Conservation (phyloP, 805 yeast genomes). For the Metschnikowia hibisci region DNA sequence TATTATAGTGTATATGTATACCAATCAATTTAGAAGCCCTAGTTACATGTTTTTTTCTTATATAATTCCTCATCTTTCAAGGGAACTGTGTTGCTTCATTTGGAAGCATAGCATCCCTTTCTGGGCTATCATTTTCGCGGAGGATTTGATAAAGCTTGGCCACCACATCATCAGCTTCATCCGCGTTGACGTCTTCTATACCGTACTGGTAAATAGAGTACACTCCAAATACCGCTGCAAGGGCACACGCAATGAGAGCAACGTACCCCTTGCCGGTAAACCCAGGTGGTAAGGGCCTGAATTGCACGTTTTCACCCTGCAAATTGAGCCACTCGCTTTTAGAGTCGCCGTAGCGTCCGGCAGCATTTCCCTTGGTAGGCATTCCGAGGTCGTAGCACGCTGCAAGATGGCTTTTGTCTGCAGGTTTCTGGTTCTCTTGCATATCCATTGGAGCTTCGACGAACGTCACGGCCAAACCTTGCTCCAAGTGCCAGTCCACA, state of each 20-base stretch:
- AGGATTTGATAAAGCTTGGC: slow-evolving; percentile 29
- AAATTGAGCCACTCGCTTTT: slow-evolving; percentile 51
- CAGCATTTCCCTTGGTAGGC: slow-evolving; percentile 63
- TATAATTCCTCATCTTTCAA: neutral
- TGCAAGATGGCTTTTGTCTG: slow-evolving; percentile 47
- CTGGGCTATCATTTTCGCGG: slow-evolving; percentile 22
- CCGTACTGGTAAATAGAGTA: slow-evolving; percentile 60
- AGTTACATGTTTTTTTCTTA: too few relatives aligned
- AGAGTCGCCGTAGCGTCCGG: slow-evolving; percentile 48
- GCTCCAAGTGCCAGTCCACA: slow-evolving; percentile 80
- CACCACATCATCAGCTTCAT: slow-evolving; percentile 45
- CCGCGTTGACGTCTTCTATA: slow-evolving; percentile 53
- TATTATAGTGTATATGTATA: too few relatives aligned
- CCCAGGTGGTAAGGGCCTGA: slow-evolving; percentile 61
- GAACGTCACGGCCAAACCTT: slow-evolving; percentile 70
- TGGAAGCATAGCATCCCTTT: slow-evolving; percentile 12
- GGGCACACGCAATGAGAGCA: slow-evolving; percentile 53
- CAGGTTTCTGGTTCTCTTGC: slow-evolving; percentile 23
- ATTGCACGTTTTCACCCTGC: slow-evolving; percentile 58
- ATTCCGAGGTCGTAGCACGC: slow-evolving; percentile 48
- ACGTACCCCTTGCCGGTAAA: slow-evolving; percentile 68
- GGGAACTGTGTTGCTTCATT: neutral
- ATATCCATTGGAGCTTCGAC: slow-evolving; percentile 65
- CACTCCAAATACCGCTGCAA: slow-evolving; percentile 58
- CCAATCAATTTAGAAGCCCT: too few relatives aligned